A percentile compares a stretch with the other conserved stretches of the same genome.
These are phyloP conservation scores for Dactylella cylindrospora DNA, from an alignment of 2,329 filamentous ascomycete species.

Conservation along the genomic window DNA sequence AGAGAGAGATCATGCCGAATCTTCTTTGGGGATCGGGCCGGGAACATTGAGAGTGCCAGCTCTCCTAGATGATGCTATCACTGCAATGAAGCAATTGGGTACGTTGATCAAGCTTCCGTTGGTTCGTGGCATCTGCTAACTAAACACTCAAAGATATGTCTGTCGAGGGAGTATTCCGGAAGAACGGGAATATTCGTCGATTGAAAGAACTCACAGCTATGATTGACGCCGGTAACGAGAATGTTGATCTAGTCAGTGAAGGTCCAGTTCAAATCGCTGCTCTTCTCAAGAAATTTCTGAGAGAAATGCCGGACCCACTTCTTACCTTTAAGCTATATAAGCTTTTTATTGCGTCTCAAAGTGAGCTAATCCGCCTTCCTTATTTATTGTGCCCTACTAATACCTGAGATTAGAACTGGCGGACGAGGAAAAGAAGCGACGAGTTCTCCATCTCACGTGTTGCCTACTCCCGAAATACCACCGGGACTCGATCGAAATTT, in stretches of 20 bases:
- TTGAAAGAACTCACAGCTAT: constrained; percentile 80
- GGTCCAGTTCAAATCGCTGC: constrained; percentile 92
- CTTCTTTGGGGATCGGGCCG: constrained; percentile 93
- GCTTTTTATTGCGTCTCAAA: constrained; percentile 86
- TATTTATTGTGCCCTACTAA: constrained; percentile 20
- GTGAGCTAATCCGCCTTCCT: constrained; percentile 53
- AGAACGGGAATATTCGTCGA: constrained; percentile 97
- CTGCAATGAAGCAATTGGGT: constrained; percentile 89
- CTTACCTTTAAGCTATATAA: constrained; percentile 93
- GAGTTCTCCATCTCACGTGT: constrained; percentile 84
- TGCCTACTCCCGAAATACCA: constrained; percentile 91
- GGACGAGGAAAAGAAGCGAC: constrained; percentile 77
- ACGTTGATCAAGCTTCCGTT: constrained; percentile 1
- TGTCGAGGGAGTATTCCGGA: constrained; percentile 96
- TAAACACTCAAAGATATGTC: constrained; percentile 68
- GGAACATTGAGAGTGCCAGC: constrained; percentile 86
- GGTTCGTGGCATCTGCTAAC: no score
- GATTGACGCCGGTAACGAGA: constrained; percentile 82
- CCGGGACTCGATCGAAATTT: constrained; percentile 87
- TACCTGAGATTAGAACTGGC: constrained; percentile 62
- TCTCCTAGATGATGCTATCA: constrained; percentile 91
- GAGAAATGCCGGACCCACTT: constrained; percentile 89
- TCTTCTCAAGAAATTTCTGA: constrained; percentile 88
- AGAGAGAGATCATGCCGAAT: constrained; percentile 91
- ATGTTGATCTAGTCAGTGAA: constrained; percentile 81